Evolutionary conservation across 805 yeast genomes (phyloP).

Genomic region (Metschnikowia corniflorae): DNA sequence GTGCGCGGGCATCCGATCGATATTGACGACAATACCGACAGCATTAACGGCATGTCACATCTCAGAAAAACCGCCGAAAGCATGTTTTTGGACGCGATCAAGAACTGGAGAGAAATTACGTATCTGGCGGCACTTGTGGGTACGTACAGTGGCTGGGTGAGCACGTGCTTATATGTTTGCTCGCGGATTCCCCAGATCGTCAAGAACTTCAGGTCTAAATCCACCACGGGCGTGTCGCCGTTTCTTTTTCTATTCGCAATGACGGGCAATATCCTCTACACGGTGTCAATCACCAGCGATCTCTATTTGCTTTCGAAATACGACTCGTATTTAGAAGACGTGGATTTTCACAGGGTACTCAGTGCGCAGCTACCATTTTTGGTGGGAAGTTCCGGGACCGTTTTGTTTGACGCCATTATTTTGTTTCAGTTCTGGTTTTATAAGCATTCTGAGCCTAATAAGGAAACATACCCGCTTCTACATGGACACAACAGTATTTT

Average conservation of each 20-base stretch:
- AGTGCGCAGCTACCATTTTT: slow-evolving; percentile 19
- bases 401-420: slow-evolving; percentile 27
- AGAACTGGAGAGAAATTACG: neutral
- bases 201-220: slow-evolving; percentile 26
- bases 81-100: neutral
- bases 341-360: slow-evolving; percentile 16
- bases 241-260: slow-evolving; percentile 34
- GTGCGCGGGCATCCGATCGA: slow-evolving; percentile 11
- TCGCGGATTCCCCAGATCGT: slow-evolving; percentile 37
- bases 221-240: slow-evolving; percentile 36
- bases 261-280: slow-evolving; percentile 34
- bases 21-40: neutral
- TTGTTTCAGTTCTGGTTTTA: slow-evolving; percentile 33
- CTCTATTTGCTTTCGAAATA: slow-evolving; percentile 22
- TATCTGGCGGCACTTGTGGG: slow-evolving; percentile 21
- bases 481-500: neutral
- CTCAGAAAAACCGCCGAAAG: neutral
- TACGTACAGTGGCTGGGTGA: slow-evolving; percentile 30
- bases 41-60: too few relatives aligned
- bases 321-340: slow-evolving; percentile 14
- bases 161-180: slow-evolving; percentile 29
- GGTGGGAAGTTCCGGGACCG: slow-evolving; percentile 24
- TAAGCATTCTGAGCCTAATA: neutral
- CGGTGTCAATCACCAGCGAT: slow-evolving; percentile 31
- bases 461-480: neutral